Conservation (phyloP, 2,329 filamentous ascomycete genomes). For the Coniochaeta prunicola region DNA sequence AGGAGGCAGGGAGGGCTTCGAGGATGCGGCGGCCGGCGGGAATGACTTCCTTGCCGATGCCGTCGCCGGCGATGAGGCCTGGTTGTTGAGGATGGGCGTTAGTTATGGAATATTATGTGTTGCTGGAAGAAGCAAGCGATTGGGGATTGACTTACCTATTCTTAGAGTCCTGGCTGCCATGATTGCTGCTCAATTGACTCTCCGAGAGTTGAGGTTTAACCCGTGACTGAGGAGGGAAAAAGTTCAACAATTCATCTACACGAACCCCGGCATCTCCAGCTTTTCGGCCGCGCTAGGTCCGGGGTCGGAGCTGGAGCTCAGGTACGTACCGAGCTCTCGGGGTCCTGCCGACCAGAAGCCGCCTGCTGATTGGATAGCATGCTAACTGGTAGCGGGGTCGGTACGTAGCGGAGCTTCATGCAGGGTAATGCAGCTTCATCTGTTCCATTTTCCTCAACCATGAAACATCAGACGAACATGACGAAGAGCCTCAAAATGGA, state of each 20-base stretch:
- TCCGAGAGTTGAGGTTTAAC: background rate
- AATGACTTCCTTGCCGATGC: constrained; percentile 97
- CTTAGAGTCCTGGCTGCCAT: constrained; percentile 61
- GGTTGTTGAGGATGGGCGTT: background rate
- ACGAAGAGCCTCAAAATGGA: background rate
- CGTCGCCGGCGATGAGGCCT: constrained; percentile 97
- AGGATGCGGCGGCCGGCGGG: constrained; percentile 86
- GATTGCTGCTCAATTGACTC: constrained; percentile 24
- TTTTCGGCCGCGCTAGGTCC: background rate
- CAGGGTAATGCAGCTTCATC: background rate
- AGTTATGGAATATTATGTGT: background rate
- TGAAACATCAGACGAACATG: constrained; percentile 1
- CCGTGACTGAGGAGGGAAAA: background rate
- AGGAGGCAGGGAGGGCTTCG: constrained; percentile 85
- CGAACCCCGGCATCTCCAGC: background rate
- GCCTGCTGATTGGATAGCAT: background rate
- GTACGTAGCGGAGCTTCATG: background rate
- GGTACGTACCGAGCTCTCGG: constrained; percentile 1
- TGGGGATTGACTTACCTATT: constrained; percentile 47
- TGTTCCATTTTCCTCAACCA: no score
- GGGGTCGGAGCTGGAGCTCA: background rate
- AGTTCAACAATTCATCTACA: background rate
- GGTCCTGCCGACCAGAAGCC: background rate
- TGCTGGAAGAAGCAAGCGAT: background rate
- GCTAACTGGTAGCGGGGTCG: background rate